phyloP scores from a whole-genome alignment of 495 filamentous ascomycete species.

The Hyphodiscus hymeniophilus region DNA sequence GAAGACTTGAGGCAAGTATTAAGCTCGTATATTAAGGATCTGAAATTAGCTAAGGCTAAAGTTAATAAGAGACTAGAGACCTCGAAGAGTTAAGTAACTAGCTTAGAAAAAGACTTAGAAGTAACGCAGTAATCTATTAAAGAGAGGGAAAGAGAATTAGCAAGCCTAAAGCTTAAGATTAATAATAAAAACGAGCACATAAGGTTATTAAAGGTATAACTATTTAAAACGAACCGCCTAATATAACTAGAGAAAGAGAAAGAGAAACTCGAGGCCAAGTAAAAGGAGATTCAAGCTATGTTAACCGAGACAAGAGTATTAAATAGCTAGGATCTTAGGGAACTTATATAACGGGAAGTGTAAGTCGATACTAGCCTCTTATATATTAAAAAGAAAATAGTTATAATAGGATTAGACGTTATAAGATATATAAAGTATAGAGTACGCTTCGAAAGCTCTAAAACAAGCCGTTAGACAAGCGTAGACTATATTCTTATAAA shows the following conservation, averaged over 20 bases:
- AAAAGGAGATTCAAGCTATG: slow-evolving; percentile 10
- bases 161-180: slow-evolving; percentile 14
- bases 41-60: slow-evolving; percentile 13
- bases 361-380: slow-evolving; percentile 14
- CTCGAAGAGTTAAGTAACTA: slow-evolving; percentile 15
- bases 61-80: slow-evolving; percentile 10
- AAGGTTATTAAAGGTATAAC: slow-evolving; percentile 17
- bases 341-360: slow-evolving; percentile 16
- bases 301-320: slow-evolving; percentile 11
- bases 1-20: slow-evolving; percentile 16
- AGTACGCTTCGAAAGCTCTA: slow-evolving; percentile 18
- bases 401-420: slow-evolving; percentile 16
- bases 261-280: slow-evolving; percentile 14
- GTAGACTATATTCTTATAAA: slow-evolving; percentile 17
- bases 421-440: slow-evolving; percentile 17
- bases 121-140: slow-evolving; percentile 14
- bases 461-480: slow-evolving; percentile 14
- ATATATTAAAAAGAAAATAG: slow-evolving; percentile 17
- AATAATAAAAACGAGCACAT: slow-evolving; percentile 14
- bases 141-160: slow-evolving; percentile 18
- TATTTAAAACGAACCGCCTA: slow-evolving; percentile 13
- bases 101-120: slow-evolving; percentile 16
- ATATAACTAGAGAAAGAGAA: slow-evolving; percentile 17
- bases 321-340: slow-evolving; percentile 15
- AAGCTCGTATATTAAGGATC: slow-evolving; percentile 17